Conservation (phyloP, 805 yeast species). For the Schizosaccharomyces octosporus region DNA sequence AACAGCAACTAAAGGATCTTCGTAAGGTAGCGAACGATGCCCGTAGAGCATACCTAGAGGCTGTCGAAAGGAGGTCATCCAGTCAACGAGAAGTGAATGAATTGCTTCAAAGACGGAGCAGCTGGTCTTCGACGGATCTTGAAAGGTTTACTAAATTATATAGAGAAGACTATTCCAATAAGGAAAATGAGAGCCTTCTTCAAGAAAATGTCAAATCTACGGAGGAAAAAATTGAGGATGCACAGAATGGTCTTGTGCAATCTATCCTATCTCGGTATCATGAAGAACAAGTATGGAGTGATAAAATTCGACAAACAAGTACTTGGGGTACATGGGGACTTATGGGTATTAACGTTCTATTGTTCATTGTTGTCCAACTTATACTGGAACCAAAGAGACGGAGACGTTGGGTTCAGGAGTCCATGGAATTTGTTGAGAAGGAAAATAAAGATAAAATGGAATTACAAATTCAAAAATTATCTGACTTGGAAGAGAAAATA, state of each 20-base stretch:
- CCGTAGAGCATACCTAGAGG: slow-evolving; percentile 23
- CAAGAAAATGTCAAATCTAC: slow-evolving; percentile 20
- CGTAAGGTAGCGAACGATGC: slow-evolving; percentile 25
- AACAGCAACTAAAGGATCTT: slow-evolving; percentile 25
- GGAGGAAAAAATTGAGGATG: slow-evolving; percentile 41
- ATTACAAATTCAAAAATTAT: background rate
- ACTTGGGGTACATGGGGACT: slow-evolving; percentile 90
- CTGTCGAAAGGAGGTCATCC: slow-evolving; percentile 35
- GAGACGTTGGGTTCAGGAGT: slow-evolving; percentile 11
- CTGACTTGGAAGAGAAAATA: background rate
- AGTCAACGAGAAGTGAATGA: slow-evolving; percentile 77
- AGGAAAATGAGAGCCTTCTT: slow-evolving; percentile 30
- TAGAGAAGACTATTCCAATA: slow-evolving; percentile 54
- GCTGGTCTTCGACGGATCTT: slow-evolving; percentile 58
- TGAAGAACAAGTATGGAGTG: slow-evolving; percentile 96
- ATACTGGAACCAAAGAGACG: slow-evolving; percentile 90
- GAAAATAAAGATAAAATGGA: background rate
- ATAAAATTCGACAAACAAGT: slow-evolving; percentile 75
- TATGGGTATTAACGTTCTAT: slow-evolving; percentile 61
- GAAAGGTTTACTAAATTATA: slow-evolving; percentile 66
- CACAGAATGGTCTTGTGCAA: slow-evolving; percentile 42
- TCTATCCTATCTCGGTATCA: slow-evolving; percentile 73
- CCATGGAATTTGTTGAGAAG: background rate
- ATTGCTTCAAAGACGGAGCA: slow-evolving; percentile 55
- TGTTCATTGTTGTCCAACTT: slow-evolving; percentile 63